phyloP scores from a whole-genome alignment of 176 grass and related monocot species.

The Themeda triandra region DNA sequence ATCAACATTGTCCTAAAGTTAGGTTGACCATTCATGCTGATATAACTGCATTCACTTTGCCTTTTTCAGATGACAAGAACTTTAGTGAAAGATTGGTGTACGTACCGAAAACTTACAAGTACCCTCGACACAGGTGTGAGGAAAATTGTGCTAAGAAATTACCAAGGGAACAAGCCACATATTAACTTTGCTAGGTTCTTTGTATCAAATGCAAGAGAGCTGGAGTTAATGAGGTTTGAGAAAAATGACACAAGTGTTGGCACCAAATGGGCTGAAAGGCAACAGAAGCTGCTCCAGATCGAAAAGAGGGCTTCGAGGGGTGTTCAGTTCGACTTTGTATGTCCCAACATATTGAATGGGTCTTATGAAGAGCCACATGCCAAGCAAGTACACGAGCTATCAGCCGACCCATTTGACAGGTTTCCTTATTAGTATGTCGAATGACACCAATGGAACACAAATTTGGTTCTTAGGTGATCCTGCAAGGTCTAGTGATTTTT shows the following conservation, averaged over 20 bases:
- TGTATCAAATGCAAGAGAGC: not conserved
- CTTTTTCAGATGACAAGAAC: no score
- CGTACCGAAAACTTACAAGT: no score
- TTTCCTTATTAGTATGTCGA: not conserved
- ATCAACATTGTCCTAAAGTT: no score
- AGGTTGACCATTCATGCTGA: no score
- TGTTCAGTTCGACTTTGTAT: not conserved
- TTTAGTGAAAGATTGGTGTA: no score
- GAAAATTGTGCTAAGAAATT: no score
- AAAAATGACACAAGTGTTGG: not conserved
- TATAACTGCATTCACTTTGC: no score
- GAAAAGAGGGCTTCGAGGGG: not conserved
- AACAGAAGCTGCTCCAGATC: not conserved
- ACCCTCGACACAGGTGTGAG: no score
- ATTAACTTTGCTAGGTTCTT: not conserved
- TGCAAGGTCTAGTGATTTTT: not conserved
- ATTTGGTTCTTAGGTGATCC: not conserved
- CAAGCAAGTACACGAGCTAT: not conserved
- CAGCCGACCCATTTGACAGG: not conserved
- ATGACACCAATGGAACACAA: not conserved
- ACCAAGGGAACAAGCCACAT: not conserved
- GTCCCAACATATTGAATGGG: accelerated
- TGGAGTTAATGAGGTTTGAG: not conserved
- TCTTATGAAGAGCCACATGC: accelerated
- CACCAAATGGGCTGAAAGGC: not conserved